Conservation (phyloP, 2,329 filamentous ascomycete genomes). For the Nigrospora osmanthi region DNA sequence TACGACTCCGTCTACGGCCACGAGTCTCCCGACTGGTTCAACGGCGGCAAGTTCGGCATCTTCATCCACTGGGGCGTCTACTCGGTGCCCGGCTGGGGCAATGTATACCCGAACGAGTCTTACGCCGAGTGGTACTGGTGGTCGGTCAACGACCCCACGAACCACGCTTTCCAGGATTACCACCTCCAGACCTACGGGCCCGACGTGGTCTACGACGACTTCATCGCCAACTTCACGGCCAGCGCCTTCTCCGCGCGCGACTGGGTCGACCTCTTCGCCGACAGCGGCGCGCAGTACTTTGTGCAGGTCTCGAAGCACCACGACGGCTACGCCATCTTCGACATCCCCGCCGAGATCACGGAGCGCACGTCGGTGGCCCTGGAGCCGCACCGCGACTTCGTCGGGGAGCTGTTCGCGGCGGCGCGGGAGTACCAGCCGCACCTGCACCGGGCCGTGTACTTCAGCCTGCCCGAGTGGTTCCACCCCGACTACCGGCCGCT, state of each 20-base stretch:
- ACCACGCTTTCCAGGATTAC: constrained; percentile 27
- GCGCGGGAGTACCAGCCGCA: constrained; percentile 29
- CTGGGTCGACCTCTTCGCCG: constrained; percentile 29
- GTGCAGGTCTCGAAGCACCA: constrained; percentile 39
- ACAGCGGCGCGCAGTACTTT: constrained; percentile 33
- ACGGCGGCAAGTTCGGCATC: constrained; percentile 49
- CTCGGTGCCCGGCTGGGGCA: constrained; percentile 48
- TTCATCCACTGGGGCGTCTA: constrained; percentile 55
- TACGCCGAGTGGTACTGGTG: constrained; percentile 27
- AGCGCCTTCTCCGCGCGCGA: constrained; percentile 38
- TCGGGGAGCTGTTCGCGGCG: constrained; percentile 35
- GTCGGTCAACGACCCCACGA: not conserved
- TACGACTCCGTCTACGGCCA: constrained; percentile 27
- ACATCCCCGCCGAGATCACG: constrained; percentile 24
- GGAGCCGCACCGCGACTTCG: constrained; percentile 29
- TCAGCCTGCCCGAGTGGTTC: constrained; percentile 41
- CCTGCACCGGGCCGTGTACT: constrained; percentile 37
- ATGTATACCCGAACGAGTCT: constrained; percentile 27
- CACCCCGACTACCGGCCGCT: constrained; percentile 35
- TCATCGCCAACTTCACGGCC: constrained; percentile 45
- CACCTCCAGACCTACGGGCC: constrained; percentile 41
- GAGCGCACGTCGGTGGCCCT: constrained; percentile 31
- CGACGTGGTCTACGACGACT: constrained; percentile 46
- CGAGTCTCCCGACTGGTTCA: constrained; percentile 19
- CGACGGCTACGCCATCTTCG: constrained; percentile 38